Percentiles rank a stretch among this genome's conserved stretches.
Conservation (phyloP, 345 rosid genomes). For the Salix arbutifolia region DNA sequence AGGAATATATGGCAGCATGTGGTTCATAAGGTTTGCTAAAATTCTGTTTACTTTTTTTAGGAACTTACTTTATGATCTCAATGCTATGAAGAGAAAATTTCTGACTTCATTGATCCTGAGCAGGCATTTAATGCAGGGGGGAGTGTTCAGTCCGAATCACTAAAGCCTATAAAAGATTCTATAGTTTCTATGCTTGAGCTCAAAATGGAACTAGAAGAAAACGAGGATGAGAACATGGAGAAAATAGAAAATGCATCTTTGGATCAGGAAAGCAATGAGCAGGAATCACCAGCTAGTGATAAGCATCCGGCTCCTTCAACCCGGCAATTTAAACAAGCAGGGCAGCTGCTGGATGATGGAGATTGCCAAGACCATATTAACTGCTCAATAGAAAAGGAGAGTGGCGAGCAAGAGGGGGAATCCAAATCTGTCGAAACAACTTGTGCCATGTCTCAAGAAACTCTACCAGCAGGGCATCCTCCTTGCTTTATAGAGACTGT, state of each 20-base stretch:
- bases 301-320: conserved; percentile 80
- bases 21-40: conserved; percentile 66
- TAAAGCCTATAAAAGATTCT: conserved; percentile 71
- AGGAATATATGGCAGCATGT: conserved; percentile 97
- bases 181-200: conserved; percentile 55
- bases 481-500: conserved; percentile 15
- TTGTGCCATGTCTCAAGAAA: conserved; percentile 35
- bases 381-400: conserved; percentile 54
- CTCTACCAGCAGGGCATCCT: conserved; percentile 21
- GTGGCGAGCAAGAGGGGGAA: conserved; percentile 59
- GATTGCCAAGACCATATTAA: conserved; percentile 63
- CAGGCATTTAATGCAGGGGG: conserved; percentile 80
- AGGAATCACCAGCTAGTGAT: conserved; percentile 38
- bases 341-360: conserved; percentile 54
- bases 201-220: conserved; percentile 30
- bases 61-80: background rate
- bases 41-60: conserved; percentile 1
- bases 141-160: conserved; percentile 43
- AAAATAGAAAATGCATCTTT: conserved; percentile 27
- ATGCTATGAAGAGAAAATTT: background rate
- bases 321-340: conserved; percentile 63
- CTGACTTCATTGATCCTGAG: conserved; percentile 26
- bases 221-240: conserved; percentile 18
- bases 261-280: conserved; percentile 31
- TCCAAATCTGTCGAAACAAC: conserved; percentile 90